Evolutionary conservation across 1,284 basidiomycete species (phyloP), one percentile per base, ranked within the genome.

Genomic region (Lentinula novae-zelandiae): DNA sequence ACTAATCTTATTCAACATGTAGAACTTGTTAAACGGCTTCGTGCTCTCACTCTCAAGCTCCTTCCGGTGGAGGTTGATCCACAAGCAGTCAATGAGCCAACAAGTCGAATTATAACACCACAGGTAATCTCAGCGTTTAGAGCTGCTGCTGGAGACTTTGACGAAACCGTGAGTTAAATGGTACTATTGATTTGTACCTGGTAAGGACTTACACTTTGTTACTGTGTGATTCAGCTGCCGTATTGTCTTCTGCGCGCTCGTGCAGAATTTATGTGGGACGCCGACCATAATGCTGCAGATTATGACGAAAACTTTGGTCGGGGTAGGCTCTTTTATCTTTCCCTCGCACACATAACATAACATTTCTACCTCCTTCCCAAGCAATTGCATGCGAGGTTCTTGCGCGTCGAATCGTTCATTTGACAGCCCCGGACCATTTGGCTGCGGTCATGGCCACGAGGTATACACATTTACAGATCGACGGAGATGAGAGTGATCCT

Each of bases 321-420:
- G 77, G 87, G 89, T 90, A 72, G 40, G 79, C 65, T 61, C 27
- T 55, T 15, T 31, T 33, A 51, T 17, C 55, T 13, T 39, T 42
- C 56, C 44, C 12, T 17, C 2, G 10, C 17, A 8, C 13, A 20
- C 17, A 3, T 34, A 10, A 39, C 33, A 62, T 53, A 44, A 34
- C 56, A 9, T 8, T 27, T 7, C 15, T 27, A 2, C 22, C 46
- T 5, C 46, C 20, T 20, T 46, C 44, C 53, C 20, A 58, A 88
- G 93, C 90, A 51, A 81, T 82, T 36, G 90, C 95, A 2, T 96
- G 95, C 68, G 95, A 97, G 73, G 90, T 93, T 1, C 76, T 97
- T 15, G 95, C 95, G 3, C 84, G 94, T 56, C 80, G 88, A 61
- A 86, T 96, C 56, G 81, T 95, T 9, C 92, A 95, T 70, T 73